Percentiles rank a stretch among this genome's conserved stretches.
Evolutionary conservation across 2,329 filamentous ascomycete genomes (phyloP).

Genomic region (Capronia coronata): DNA sequence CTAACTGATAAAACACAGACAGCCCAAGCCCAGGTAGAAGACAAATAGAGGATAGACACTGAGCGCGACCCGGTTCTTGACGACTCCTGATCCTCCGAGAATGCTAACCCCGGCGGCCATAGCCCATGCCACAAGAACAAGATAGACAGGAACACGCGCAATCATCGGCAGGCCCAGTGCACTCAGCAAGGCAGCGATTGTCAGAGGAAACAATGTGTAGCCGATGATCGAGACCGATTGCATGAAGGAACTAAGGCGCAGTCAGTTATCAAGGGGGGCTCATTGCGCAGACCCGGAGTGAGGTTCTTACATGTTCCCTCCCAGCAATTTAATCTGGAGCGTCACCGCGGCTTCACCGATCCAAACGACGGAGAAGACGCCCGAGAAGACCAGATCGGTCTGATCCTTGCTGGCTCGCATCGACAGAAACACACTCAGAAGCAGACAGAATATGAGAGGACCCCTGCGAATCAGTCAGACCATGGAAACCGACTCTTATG

Average conservation of each 20-base stretch:
- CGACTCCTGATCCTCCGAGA: slow-evolving; percentile 85
- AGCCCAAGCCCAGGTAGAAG: slow-evolving; percentile 89
- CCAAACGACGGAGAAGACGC: slow-evolving; percentile 96
- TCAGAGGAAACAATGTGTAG: slow-evolving; percentile 94
- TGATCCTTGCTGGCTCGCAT: slow-evolving; percentile 73
- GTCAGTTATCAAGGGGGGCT: slow-evolving; percentile 19
- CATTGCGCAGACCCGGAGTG: slow-evolving; percentile 1
- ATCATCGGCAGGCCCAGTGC: slow-evolving; percentile 74
- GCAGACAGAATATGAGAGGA: slow-evolving; percentile 84
- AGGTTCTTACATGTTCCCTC: slow-evolving; percentile 82
- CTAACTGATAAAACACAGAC: slow-evolving; percentile 94
- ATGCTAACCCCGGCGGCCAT: slow-evolving; percentile 94
- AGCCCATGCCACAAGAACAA: slow-evolving; percentile 84
- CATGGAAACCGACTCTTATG: background rate
- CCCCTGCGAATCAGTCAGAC: slow-evolving; percentile 50
- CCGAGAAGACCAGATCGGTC: slow-evolving; percentile 84
- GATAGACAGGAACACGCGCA: slow-evolving; percentile 80
- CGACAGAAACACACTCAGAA: slow-evolving; percentile 81
- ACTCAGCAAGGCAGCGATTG: slow-evolving; percentile 84
- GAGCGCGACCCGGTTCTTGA: slow-evolving; percentile 87
- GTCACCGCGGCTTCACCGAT: slow-evolving; percentile 94
- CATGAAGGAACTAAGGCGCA: slow-evolving; percentile 71
- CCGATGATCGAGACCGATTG: slow-evolving; percentile 97
- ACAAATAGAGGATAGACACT: slow-evolving; percentile 93
- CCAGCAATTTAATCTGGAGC: slow-evolving; percentile 92